phyloP scores from a whole-genome alignment of 2,329 filamentous ascomycete genomes.

The Zymoseptoria brevis region DNA sequence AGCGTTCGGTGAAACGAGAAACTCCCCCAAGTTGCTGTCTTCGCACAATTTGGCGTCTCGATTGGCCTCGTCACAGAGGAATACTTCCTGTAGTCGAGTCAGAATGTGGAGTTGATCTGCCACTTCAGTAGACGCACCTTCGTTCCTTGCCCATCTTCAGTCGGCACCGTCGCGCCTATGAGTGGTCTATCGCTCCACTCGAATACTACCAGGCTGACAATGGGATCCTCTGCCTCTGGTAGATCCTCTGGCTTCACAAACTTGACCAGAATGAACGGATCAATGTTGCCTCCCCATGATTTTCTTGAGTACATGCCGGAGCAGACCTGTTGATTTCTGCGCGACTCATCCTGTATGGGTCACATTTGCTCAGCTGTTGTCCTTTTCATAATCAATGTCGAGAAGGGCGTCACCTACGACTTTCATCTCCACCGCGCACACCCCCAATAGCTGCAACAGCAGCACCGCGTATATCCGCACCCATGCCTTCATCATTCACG shows the following conservation, averaged over 20 bases:
- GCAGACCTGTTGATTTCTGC: conserved; percentile 74
- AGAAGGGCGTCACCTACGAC: conserved; percentile 20
- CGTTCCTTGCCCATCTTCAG: conserved; percentile 17
- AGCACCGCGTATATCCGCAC: conserved; percentile 20
- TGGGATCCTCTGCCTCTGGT: conserved; percentile 57
- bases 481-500: conserved; percentile 26
- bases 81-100: conserved; percentile 44
- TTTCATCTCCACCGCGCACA: conserved; percentile 24
- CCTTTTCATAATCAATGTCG: background rate
- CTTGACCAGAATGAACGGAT: conserved; percentile 82
- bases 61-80: conserved; percentile 68
- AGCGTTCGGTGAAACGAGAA: conserved; percentile 71
- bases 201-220: conserved; percentile 81
- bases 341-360: conserved; percentile 59
- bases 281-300: conserved; percentile 77
- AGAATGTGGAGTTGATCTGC: conserved; percentile 1
- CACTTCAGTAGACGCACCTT: conserved; percentile 38
- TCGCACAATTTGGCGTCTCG: conserved; percentile 67
- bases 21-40: conserved; percentile 69
- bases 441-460: conserved; percentile 22
- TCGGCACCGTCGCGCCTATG: conserved; percentile 59
- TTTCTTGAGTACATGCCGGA: conserved; percentile 88
- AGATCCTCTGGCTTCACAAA: conserved; percentile 55
- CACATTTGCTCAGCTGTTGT: conserved; percentile 7
- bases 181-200: conserved; percentile 83